Conservation (phyloP, 139 green algal genomes). For the Asterochloris sp. region DNA sequence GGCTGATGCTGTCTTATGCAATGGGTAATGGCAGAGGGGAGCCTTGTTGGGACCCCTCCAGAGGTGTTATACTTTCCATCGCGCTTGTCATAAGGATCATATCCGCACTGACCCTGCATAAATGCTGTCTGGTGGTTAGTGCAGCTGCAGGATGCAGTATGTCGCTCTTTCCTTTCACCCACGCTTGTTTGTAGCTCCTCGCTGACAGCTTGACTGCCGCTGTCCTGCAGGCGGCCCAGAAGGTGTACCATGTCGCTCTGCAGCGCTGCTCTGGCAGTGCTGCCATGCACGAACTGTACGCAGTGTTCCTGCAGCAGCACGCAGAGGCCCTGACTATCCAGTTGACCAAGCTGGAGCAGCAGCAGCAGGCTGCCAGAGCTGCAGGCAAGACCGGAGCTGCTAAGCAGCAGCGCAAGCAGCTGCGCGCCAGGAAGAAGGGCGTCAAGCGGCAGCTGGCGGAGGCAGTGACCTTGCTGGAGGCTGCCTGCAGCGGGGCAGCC, state of each 20-base stretch:
- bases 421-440: not conserved
- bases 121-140: not conserved
- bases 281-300: constrained; percentile 35
- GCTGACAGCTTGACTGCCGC: not conserved
- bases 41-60: not conserved
- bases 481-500: not conserved
- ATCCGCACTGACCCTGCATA: not conserved
- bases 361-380: not conserved
- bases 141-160: not conserved
- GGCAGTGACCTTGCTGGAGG: constrained; percentile 2
- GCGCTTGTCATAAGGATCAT: not conserved
- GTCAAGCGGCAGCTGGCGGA: constrained; percentile 9
- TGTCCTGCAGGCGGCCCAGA: not conserved
- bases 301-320: constrained; percentile 32
- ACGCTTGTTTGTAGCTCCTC: not conserved
- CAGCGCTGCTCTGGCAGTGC: not conserved
- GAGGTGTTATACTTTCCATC: not conserved
- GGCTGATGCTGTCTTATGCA: not conserved
- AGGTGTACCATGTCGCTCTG: constrained; percentile 37
- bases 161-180: not conserved
- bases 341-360: not conserved
- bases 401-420: not conserved
- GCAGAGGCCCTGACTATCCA: not conserved
- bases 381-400: not conserved
- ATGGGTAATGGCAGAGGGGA: not conserved